Conservation (phyloP, 2,329 filamentous ascomycete genomes). For the Monosporascus cannonballus region DNA sequence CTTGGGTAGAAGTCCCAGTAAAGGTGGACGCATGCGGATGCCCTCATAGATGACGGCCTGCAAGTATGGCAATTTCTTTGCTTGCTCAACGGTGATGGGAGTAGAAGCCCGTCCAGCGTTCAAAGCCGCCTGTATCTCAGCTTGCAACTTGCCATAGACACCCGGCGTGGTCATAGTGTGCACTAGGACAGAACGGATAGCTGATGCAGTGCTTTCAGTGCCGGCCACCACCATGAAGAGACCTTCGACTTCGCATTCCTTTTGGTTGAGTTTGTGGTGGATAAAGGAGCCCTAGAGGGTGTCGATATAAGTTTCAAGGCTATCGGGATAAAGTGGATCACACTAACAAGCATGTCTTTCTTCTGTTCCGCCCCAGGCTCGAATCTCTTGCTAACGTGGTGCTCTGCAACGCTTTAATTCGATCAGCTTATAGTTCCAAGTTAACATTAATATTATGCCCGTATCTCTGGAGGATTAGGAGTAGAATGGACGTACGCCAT, state of each 20-base stretch:
- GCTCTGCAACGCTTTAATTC: conserved; percentile 32
- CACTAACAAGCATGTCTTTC: conserved; percentile 42
- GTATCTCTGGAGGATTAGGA: neutral
- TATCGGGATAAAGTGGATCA: neutral
- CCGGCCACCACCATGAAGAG: conserved; percentile 33
- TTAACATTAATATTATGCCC: neutral
- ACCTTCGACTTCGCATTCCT: conserved; percentile 13
- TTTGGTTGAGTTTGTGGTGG: conserved; percentile 10
- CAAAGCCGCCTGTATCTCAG: conserved; percentile 36
- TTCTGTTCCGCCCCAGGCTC: conserved; percentile 32
- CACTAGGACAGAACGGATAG: conserved; percentile 40
- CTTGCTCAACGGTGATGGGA: conserved; percentile 18
- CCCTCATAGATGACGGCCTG: conserved; percentile 32
- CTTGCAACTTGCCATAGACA: conserved; percentile 34
- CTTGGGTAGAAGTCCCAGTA: neutral
- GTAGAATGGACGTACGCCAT: conserved; percentile 16
- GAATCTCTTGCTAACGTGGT: conserved; percentile 38
- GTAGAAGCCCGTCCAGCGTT: conserved; percentile 19
- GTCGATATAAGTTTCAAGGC: neutral
- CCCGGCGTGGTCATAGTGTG: conserved; percentile 38
- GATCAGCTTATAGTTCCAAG: conserved; percentile 13
- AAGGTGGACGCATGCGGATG: conserved; percentile 19
- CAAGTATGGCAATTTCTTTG: conserved; percentile 26
- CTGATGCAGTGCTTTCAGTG: conserved; percentile 44
- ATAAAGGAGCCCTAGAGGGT: conserved; percentile 13